Percentiles rank a stretch among this genome's conserved stretches.
Evolutionary conservation across 1,284 basidiomycete genomes (phyloP).

Genomic region (Agaricales sp.): DNA sequence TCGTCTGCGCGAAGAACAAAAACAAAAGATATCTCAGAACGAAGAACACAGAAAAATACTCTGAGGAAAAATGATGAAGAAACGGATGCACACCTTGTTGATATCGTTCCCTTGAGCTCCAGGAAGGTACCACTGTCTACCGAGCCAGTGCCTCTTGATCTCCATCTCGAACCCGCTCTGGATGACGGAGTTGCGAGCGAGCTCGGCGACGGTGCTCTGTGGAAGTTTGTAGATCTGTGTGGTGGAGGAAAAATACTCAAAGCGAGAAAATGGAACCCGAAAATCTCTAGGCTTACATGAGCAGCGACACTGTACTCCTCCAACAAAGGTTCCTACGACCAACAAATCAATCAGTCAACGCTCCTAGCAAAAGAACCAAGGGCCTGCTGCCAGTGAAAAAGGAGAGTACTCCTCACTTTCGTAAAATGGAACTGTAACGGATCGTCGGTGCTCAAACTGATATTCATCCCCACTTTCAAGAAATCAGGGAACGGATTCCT

Average conservation of each 20-base stretch:
- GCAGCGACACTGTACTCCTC: slow-evolving; percentile 99
- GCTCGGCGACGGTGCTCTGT: slow-evolving; percentile 76
- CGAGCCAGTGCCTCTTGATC: slow-evolving; percentile 95
- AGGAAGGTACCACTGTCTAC: slow-evolving; percentile 82
- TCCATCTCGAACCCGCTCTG: slow-evolving; percentile 99
- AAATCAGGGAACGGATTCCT: slow-evolving; percentile 96
- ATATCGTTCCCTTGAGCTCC: slow-evolving; percentile 88
- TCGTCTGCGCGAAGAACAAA: slow-evolving; percentile 72
- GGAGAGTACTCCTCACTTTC: slow-evolving; percentile 42
- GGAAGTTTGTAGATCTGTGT: slow-evolving; percentile 84
- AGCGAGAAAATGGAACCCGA: not conserved
- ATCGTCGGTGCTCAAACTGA: slow-evolving; percentile 94
- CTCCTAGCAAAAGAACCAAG: not conserved
- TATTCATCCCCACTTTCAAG: slow-evolving; percentile 94
- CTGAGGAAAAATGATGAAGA: slow-evolving; percentile 6
- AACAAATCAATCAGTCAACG: slow-evolving; percentile 3
- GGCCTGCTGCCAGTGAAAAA: not conserved
- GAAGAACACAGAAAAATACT: slow-evolving; percentile 11
- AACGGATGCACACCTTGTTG: slow-evolving; percentile 59
- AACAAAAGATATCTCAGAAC: too few species aligned
- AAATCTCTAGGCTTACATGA: slow-evolving; percentile 62
- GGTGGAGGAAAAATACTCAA: not conserved
- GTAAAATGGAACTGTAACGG: slow-evolving; percentile 96
- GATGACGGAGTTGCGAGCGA: slow-evolving; percentile 92
- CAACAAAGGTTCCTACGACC: slow-evolving; percentile 74